phyloP scores from a whole-genome alignment of 1,139 yeast genomes.

The Scheffersomyces quercinus region DNA sequence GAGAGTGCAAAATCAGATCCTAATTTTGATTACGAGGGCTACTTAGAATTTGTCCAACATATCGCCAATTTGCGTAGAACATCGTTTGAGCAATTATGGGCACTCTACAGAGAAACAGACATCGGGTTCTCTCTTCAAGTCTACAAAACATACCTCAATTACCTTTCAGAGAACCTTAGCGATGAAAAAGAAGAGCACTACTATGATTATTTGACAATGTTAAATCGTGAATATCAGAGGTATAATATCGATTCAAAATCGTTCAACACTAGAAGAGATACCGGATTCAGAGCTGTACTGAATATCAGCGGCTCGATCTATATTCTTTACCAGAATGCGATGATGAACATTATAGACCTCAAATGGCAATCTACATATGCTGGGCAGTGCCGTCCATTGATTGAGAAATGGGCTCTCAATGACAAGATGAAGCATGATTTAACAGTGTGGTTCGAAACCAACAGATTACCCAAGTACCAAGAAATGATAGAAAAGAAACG shows the following conservation, averaged over 20 bases:
- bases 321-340: conserved; percentile 24
- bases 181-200: conserved; percentile 18
- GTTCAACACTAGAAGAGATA: conserved; percentile 22
- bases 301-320: conserved; percentile 20
- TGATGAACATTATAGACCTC: conserved; percentile 28
- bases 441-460: conserved; percentile 20
- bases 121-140: conserved; percentile 26
- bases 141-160: conserved; percentile 25
- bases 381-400: conserved; percentile 35
- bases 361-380: conserved; percentile 29
- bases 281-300: conserved; percentile 11
- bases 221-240: conserved; percentile 22
- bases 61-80: conserved; percentile 27
- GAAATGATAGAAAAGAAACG: conserved; percentile 29
- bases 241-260: conserved; percentile 24
- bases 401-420: conserved; percentile 42
- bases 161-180: conserved; percentile 19
- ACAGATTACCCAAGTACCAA: conserved; percentile 22
- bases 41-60: conserved; percentile 26
- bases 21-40: conserved; percentile 44
- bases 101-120: conserved; percentile 25
- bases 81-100: conserved; percentile 36
- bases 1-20: conserved; percentile 33
- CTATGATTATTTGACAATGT: conserved; percentile 23
- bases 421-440: conserved; percentile 26